These are phyloP conservation scores for Aspergillus transmontanensis DNA, from an alignment of 2,329 filamentous ascomycete species.

Conservation along the genomic window DNA sequence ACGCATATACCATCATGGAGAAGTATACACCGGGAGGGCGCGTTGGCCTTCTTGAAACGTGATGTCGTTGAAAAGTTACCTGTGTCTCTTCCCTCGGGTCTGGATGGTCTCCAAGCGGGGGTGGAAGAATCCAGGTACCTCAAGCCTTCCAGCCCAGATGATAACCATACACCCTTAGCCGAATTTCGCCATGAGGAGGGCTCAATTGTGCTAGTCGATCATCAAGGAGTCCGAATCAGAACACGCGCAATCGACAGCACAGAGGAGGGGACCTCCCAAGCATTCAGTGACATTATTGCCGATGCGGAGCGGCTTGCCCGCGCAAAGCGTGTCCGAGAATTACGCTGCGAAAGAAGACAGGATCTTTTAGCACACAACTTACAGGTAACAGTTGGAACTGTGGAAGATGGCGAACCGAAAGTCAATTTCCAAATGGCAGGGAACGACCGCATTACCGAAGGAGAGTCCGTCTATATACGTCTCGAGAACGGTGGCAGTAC, in stretches of 20 bases:
- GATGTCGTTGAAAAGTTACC: neutral
- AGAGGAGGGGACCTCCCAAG: neutral
- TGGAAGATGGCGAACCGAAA: neutral
- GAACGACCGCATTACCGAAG: neutral
- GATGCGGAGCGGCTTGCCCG: neutral
- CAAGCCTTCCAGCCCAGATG: neutral
- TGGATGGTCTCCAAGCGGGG: neutral
- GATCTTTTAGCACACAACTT: neutral
- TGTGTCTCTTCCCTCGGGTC: neutral
- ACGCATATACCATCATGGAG: neutral
- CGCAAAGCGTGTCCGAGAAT: neutral
- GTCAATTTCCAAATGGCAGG: neutral
- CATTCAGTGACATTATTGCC: neutral
- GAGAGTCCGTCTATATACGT: neutral
- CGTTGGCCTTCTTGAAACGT: neutral
- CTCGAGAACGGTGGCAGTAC: neutral
- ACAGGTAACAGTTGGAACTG: neutral
- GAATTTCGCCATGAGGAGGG: neutral
- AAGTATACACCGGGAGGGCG: neutral
- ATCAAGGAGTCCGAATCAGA: neutral
- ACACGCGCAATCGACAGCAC: neutral
- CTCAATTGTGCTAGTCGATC: neutral
- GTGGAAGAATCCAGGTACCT: conserved; percentile 1
- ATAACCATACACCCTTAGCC: neutral
- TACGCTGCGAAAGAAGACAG: neutral